phyloP scores from a whole-genome alignment of 768 basidiomycete species.

The Austroboletus eburneus region DNA sequence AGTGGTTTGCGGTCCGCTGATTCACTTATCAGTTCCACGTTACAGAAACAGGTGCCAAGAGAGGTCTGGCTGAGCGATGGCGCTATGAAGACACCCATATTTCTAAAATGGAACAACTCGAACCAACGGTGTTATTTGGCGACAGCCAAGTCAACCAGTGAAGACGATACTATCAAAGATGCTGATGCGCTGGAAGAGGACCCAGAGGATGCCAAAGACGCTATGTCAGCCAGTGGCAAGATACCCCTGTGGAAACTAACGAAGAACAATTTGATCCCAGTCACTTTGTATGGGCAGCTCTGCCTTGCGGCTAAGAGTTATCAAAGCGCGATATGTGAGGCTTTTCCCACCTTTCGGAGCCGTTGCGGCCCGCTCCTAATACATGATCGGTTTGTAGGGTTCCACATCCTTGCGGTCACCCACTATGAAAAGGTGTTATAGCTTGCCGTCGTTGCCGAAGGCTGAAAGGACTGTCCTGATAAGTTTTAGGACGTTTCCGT shows the following conservation, averaged over 20 bases:
- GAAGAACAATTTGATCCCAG: slow-evolving; percentile 65
- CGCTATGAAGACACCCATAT: slow-evolving; percentile 58
- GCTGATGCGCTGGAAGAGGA: slow-evolving; percentile 29
- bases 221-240: slow-evolving; percentile 18
- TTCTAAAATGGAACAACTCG: slow-evolving; percentile 56
- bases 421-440: slow-evolving; percentile 81
- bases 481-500: slow-evolving; percentile 43
- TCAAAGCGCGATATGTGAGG: slow-evolving; percentile 87
- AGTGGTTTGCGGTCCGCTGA: slow-evolving; percentile 69
- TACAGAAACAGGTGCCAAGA: slow-evolving; percentile 82
- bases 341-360: not conserved
- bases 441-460: slow-evolving; percentile 56
- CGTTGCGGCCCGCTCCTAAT: not conserved
- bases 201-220: slow-evolving; percentile 28
- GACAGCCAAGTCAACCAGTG: slow-evolving; percentile 19
- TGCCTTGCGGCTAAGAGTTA: slow-evolving; percentile 83
- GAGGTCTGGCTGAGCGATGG: slow-evolving; percentile 70
- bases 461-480: slow-evolving; percentile 12
- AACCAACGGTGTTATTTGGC: slow-evolving; percentile 55
- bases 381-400: slow-evolving; percentile 43
- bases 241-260: slow-evolving; percentile 46
- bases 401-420: slow-evolving; percentile 74
- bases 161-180: slow-evolving; percentile 16
- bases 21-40: slow-evolving; percentile 68
- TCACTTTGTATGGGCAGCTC: slow-evolving; percentile 77